These are phyloP conservation scores for Candida piceae DNA, from an alignment of 805 yeast species.

Conservation along the genomic window DNA sequence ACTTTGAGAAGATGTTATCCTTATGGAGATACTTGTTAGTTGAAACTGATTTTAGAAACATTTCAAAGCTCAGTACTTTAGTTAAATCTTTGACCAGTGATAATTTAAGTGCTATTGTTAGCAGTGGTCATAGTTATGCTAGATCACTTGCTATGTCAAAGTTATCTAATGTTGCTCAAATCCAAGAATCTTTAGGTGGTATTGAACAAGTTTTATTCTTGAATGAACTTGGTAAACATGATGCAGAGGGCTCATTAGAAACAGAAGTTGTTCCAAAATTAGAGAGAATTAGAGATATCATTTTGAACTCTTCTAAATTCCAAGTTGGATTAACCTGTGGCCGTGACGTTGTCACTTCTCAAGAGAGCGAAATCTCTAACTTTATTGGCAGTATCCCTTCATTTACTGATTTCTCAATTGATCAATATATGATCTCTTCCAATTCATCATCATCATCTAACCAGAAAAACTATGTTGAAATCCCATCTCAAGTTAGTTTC, in stretches of 20 bases:
- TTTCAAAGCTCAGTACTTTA: conserved; percentile 66
- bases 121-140: conserved; percentile 85
- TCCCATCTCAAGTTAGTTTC: conserved; percentile 89
- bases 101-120: conserved; percentile 74
- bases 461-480: conserved; percentile 52
- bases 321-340: conserved; percentile 58
- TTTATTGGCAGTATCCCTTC: conserved; percentile 24
- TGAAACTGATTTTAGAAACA: conserved; percentile 60
- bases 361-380: conserved; percentile 31
- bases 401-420: conserved; percentile 5
- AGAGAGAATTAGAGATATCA: conserved; percentile 40
- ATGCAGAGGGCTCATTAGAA: conserved; percentile 44
- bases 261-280: conserved; percentile 63
- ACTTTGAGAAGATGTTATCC: conserved; percentile 53
- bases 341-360: conserved; percentile 31
- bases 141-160: conserved; percentile 59
- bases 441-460: conserved; percentile 7
- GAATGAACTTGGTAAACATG: conserved; percentile 50
- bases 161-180: conserved; percentile 52
- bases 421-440: too few relatives aligned
- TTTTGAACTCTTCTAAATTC: conserved; percentile 40
- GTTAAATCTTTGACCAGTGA: conserved; percentile 73
- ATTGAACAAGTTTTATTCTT: conserved; percentile 71
- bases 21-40: conserved; percentile 65
- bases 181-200: conserved; percentile 67